These are phyloP conservation scores for Gossypium mustelinum DNA, from an alignment of 345 rosid genomes.

Conservation along the genomic window DNA sequence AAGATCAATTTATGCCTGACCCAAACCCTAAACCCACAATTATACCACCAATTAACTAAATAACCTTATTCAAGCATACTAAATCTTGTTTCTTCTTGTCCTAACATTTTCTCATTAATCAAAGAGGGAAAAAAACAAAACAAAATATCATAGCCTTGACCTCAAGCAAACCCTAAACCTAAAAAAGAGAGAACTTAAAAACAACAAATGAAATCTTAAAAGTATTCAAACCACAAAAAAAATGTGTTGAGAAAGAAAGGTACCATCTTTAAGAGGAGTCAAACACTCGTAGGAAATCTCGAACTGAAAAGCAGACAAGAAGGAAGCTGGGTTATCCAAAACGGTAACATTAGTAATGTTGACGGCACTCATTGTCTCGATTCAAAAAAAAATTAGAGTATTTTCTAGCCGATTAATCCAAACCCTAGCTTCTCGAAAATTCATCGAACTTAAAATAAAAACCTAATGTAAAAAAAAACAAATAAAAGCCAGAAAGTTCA, in stretches of 20 bases:
- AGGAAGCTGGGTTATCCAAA: conserved; percentile 85
- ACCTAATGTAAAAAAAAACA: background rate
- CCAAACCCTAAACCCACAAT: background rate
- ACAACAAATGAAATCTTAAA: background rate
- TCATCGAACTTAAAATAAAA: conserved; percentile 21
- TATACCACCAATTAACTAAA: background rate
- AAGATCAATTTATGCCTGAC: background rate
- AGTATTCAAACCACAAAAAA: background rate
- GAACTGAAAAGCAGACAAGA: conserved; percentile 83
- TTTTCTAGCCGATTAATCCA: conserved; percentile 1
- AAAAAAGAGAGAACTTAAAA: background rate
- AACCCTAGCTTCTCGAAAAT: conserved; percentile 28
- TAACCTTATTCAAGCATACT: background rate
- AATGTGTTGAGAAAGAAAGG: background rate
- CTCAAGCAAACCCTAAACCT: background rate
- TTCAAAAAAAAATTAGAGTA: background rate
- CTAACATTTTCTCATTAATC: background rate
- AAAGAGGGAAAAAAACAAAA: background rate
- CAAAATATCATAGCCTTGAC: background rate
- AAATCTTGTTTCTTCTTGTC: background rate
- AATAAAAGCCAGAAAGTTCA: background rate
- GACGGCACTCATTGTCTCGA: conserved; percentile 72
- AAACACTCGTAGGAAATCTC: conserved; percentile 97
- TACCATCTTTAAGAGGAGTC: conserved; percentile 95
- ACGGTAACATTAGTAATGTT: conserved; percentile 89